These are phyloP conservation scores for Coemansia sp. DNA, from an alignment of 192 early-diverging fungal species.

Conservation along the genomic window DNA sequence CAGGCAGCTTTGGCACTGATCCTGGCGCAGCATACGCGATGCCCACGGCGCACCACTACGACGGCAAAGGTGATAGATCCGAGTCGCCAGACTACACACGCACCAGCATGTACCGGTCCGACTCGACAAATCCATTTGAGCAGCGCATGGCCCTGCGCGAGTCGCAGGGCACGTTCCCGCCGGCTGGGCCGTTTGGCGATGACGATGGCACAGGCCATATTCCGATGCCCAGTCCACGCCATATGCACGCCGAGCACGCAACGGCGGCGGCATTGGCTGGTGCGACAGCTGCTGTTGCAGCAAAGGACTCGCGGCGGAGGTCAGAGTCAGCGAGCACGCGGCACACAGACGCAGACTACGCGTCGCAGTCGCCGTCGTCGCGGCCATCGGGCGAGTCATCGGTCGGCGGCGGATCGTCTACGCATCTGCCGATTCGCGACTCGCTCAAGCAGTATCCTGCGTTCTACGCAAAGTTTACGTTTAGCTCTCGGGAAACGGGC, in stretches of 20 bases:
- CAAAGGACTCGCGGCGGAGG: constrained; percentile 24
- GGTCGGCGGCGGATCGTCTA: constrained; percentile 25
- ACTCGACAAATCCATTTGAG: constrained; percentile 55
- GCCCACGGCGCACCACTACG: constrained; percentile 31
- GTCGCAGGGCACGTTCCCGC: constrained; percentile 52
- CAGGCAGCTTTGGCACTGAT: constrained; percentile 16
- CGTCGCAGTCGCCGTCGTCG: constrained; percentile 40
- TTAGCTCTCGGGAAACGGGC: constrained; percentile 70
- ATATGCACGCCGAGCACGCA: constrained; percentile 34
- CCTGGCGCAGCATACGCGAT: constrained; percentile 18
- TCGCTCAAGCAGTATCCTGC: constrained; percentile 56
- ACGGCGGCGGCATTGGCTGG: constrained; percentile 44
- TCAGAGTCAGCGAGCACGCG: constrained; percentile 48
- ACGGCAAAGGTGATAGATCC: constrained; percentile 15
- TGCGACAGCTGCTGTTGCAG: constrained; percentile 6
- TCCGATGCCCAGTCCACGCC: constrained; percentile 41
- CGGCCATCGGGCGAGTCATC: constrained; percentile 49
- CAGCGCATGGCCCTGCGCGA: constrained; percentile 52
- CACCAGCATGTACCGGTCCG: constrained; percentile 37
- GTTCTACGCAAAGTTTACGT: constrained; percentile 74
- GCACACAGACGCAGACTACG: constrained; percentile 25
- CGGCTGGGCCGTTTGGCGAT: constrained; percentile 41
- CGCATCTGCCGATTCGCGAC: constrained; percentile 53
- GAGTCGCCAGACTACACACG: constrained; percentile 26
- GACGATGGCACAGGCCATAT: constrained; percentile 35